A percentile compares a stretch with the other conserved stretches of the same genome.
Evolutionary conservation across 352 stramenopile genomes (phyloP).

Genomic region (Phytophthora capsici): DNA sequence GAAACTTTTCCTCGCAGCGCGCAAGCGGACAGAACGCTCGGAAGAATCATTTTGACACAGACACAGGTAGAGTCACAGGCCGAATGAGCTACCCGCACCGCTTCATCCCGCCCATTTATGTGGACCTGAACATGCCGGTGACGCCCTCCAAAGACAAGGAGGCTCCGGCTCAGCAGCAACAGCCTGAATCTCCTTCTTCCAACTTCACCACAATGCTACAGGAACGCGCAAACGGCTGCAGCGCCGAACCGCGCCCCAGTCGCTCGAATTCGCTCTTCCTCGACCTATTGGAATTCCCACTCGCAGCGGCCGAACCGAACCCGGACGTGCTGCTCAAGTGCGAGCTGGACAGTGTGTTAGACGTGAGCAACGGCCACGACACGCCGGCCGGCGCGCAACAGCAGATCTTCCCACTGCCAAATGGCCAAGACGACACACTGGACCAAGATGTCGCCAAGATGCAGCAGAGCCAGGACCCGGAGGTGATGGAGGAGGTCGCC

Average conservation of each 20-base stretch:
- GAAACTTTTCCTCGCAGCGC: conserved; percentile 34
- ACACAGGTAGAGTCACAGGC: conserved; percentile 1
- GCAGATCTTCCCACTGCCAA: conserved; percentile 38
- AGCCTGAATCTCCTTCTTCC: conserved; percentile 21
- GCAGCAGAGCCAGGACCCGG: conserved; percentile 33
- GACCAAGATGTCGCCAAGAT: conserved; percentile 34
- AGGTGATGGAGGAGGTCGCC: conserved; percentile 34
- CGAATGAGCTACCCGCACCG: conserved; percentile 47
- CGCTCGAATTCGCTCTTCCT: conserved; percentile 44
- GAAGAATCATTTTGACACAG: conserved; percentile 5
- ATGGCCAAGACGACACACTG: conserved; percentile 25
- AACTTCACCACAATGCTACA: conserved; percentile 33
- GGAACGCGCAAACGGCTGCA: conserved; percentile 7
- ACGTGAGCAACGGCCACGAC: conserved; percentile 35
- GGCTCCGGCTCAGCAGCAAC: conserved; percentile 5
- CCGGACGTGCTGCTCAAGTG: conserved; percentile 44
- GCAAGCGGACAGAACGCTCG: conserved; percentile 16
- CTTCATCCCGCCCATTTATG: conserved; percentile 47
- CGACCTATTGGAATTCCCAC: conserved; percentile 40
- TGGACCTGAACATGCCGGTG: conserved; percentile 45
- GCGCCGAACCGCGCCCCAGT: conserved; percentile 33
- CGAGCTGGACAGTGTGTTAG: conserved; percentile 44
- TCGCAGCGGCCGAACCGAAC: conserved; percentile 30
- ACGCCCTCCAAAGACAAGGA: conserved; percentile 36
- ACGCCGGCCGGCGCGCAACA: conserved; percentile 32